These are phyloP conservation scores for Mangifera indica DNA, from an alignment of 345 rosid genomes.

Conservation along the genomic window DNA sequence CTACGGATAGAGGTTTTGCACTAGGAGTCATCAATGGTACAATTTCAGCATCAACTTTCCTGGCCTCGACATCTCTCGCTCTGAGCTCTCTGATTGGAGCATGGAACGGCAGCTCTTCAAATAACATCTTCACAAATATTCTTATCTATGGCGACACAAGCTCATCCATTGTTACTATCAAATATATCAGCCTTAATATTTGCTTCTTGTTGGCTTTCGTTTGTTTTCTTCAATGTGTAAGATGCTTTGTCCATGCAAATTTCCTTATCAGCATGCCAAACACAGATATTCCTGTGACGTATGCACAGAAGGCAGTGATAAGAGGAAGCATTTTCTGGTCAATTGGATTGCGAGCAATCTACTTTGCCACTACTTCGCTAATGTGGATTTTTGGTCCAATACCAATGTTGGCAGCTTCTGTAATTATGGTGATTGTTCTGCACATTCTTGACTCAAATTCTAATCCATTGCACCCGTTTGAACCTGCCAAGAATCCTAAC, in stretches of 20 bases:
- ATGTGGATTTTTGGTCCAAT: conserved; percentile 40
- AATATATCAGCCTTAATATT: conserved; percentile 30
- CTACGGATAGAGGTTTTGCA: conserved; percentile 27
- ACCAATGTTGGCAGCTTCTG: conserved; percentile 33
- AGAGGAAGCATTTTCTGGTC: conserved; percentile 31
- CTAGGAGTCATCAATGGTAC: conserved; percentile 28
- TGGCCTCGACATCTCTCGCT: conserved; percentile 30
- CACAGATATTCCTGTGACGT: conserved; percentile 24
- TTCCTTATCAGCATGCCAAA: conserved; percentile 36
- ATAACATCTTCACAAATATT: conserved; percentile 12
- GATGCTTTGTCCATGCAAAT: conserved; percentile 21
- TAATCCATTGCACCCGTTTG: conserved; percentile 23
- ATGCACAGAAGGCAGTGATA: conserved; percentile 24
- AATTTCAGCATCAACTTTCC: conserved; percentile 30
- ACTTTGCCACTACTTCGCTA: conserved; percentile 31
- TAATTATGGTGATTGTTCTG: conserved; percentile 28
- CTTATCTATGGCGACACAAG: conserved; percentile 32
- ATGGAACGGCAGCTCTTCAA: conserved; percentile 22
- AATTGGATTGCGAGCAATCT: conserved; percentile 29
- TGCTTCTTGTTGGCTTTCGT: conserved; percentile 37
- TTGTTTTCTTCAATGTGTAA: conserved; percentile 31
- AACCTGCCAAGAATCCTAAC: conserved; percentile 9
- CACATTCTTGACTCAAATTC: conserved; percentile 27
- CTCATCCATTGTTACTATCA: conserved; percentile 19
- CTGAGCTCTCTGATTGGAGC: conserved; percentile 38